A percentile compares a stretch with the other conserved stretches of the same genome.
Conservation (phyloP, 768 basidiomycete species). For the Pleurotus platypus region DNA sequence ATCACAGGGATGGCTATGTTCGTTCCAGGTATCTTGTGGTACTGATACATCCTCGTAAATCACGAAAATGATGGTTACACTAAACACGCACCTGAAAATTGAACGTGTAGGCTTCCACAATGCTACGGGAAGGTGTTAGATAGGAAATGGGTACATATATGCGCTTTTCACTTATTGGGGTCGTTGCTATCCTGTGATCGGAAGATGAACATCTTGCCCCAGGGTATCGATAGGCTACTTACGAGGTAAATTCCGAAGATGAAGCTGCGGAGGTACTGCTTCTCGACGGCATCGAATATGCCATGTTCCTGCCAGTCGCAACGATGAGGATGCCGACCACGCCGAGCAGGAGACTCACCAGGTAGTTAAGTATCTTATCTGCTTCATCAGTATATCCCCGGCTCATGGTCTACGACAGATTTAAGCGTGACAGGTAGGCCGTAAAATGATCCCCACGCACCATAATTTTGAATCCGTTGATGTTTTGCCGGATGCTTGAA, state of each 20-base stretch:
- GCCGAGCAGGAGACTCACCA: constrained; percentile 42
- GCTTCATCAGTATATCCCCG: constrained; percentile 81
- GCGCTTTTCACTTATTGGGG: constrained; percentile 66
- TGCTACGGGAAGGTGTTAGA: constrained; percentile 37
- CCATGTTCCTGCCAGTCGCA: constrained; percentile 62
- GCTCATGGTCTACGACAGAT: constrained; percentile 47
- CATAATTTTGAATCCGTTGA: constrained; percentile 72
- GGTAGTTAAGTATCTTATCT: constrained; percentile 75
- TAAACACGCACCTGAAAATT: constrained; percentile 60
- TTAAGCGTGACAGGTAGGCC: background rate
- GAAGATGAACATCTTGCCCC: constrained; percentile 1
- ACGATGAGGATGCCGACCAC: no score
- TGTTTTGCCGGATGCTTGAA: constrained; percentile 30
- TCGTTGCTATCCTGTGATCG: constrained; percentile 69
- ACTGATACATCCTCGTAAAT: constrained; percentile 36
- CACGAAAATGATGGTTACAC: background rate
- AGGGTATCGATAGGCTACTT: constrained; percentile 16
- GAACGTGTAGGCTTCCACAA: constrained; percentile 87
- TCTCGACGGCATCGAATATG: constrained; percentile 83
- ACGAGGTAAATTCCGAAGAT: constrained; percentile 86
- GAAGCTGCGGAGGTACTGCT: constrained; percentile 80
- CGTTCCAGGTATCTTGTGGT: constrained; percentile 63
- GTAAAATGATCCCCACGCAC: constrained; percentile 19
- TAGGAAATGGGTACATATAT: constrained; percentile 21
- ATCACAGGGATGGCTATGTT: constrained; percentile 63